These are phyloP conservation scores for Phycomyces nitens DNA, from an alignment of 192 early-diverging fungal species.

Conservation along the genomic window DNA sequence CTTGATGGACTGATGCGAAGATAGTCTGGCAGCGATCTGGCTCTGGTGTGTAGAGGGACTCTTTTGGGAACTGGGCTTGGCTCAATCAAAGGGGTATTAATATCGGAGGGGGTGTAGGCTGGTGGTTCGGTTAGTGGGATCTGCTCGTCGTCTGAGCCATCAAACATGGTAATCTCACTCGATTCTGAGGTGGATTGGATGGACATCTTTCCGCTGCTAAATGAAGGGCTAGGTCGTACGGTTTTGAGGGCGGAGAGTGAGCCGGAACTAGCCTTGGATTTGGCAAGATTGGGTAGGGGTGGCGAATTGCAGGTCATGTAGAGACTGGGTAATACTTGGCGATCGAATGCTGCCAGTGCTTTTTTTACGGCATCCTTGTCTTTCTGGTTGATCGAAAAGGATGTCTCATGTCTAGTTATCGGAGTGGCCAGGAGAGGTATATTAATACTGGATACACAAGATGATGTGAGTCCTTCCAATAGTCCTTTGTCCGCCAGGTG, in stretches of 20 bases:
- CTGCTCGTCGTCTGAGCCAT: background rate
- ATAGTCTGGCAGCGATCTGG: constrained; percentile 2
- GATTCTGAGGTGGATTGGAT: background rate
- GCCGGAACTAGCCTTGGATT: background rate
- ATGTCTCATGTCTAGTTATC: background rate
- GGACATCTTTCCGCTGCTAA: background rate
- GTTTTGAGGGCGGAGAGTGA: background rate
- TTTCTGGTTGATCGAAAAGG: background rate
- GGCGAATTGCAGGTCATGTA: background rate
- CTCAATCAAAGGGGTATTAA: background rate
- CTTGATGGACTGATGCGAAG: background rate
- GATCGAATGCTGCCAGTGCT: background rate
- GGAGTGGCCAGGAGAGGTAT: background rate
- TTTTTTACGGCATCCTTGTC: background rate
- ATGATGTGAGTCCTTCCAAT: background rate
- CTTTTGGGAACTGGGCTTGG: too few species aligned
- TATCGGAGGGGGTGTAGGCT: background rate
- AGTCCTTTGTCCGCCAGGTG: constrained; percentile 9
- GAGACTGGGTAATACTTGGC: background rate
- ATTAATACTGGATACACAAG: too few species aligned
- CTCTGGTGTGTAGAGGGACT: constrained; percentile 1
- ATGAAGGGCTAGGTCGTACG: background rate
- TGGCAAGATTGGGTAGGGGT: background rate
- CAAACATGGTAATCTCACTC: background rate
- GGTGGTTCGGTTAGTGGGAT: background rate